A percentile compares a stretch with the other conserved stretches of the same genome.
These are phyloP conservation scores for Aspergillus sp. DNA, from an alignment of 2,329 filamentous ascomycete species.

Conservation along the genomic window DNA sequence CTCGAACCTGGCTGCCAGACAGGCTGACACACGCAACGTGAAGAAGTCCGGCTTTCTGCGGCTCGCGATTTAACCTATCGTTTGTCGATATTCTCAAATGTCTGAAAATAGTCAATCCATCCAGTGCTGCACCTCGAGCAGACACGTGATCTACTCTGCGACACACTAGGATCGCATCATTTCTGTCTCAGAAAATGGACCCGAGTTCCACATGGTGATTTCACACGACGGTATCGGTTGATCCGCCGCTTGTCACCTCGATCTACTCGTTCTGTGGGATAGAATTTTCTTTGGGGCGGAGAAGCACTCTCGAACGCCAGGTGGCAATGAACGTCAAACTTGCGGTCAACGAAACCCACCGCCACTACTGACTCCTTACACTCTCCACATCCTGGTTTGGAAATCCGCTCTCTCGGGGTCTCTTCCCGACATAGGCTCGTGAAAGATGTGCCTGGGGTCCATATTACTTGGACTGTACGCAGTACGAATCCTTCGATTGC, in stretches of 20 bases:
- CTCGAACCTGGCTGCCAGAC: no score
- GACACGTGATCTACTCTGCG: background rate
- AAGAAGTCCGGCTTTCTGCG: no score
- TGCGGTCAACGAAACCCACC: conserved; percentile 25
- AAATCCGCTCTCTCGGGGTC: no score
- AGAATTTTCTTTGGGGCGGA: conserved; percentile 5
- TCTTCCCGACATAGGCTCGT: no score
- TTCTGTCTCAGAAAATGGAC: background rate
- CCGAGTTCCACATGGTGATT: background rate
- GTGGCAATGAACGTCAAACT: conserved; percentile 20
- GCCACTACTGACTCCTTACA: conserved; percentile 16
- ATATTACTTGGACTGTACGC: background rate
- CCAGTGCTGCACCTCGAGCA: background rate
- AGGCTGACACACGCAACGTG: no score
- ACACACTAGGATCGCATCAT: background rate
- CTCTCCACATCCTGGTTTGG: conserved; percentile 3
- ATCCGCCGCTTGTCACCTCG: conserved; percentile 1
- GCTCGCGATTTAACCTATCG: no score
- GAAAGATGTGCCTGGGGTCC: background rate
- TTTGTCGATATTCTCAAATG: no score
- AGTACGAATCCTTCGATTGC: background rate
- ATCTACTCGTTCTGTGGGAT: conserved; percentile 6
- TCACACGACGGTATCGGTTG: background rate
- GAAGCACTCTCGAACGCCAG: conserved; percentile 10
- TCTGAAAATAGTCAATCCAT: background rate